Percentiles rank a stretch among this genome's conserved stretches.
These are phyloP conservation scores for Trypanosoma caninum DNA, from an alignment of 208 protist species.

Conservation along the genomic window DNA sequence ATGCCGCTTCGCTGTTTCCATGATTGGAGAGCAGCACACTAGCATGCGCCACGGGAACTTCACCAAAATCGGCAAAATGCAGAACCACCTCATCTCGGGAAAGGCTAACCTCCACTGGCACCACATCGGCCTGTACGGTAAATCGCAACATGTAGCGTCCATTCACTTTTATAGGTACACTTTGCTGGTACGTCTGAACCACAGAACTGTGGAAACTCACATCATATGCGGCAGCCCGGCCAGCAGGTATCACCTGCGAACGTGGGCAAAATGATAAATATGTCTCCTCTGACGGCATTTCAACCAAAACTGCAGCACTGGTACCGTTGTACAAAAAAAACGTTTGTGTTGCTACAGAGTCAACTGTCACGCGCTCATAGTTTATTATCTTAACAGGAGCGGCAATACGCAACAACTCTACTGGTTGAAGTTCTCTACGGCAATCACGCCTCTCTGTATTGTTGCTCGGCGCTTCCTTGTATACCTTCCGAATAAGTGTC, in stretches of 20 bases:
- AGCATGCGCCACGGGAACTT: conserved; percentile 66
- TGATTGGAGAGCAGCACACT: conserved; percentile 72
- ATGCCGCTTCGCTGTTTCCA: conserved; percentile 79
- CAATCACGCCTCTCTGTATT: conserved; percentile 89
- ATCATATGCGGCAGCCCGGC: conserved; percentile 90
- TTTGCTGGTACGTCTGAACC: conserved; percentile 75
- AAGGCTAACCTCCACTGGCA: conserved; percentile 88
- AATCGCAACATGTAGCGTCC: conserved; percentile 86
- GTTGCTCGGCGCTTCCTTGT: conserved; percentile 66
- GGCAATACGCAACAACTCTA: conserved; percentile 81
- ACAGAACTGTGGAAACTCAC: conserved; percentile 61
- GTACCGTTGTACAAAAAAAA: conserved; percentile 93
- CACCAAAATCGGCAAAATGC: conserved; percentile 59
- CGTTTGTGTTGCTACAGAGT: conserved; percentile 58
- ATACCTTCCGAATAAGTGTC: conserved; percentile 82
- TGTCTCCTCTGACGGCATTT: conserved; percentile 67
- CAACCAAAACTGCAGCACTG: conserved; percentile 57
- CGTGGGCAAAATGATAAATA: conserved; percentile 57
- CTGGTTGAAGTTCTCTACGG: conserved; percentile 79
- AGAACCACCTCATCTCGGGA: conserved; percentile 81
- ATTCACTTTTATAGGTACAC: conserved; percentile 90
- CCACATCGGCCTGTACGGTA: conserved; percentile 81
- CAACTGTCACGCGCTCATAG: conserved; percentile 89
- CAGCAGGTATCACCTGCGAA: conserved; percentile 90
- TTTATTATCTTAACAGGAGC: conserved; percentile 83